Percentiles rank a stretch among this genome's conserved stretches.
These are phyloP conservation scores for Novymonas esmeraldas DNA, from an alignment of 208 protist genomes.

Conservation along the genomic window DNA sequence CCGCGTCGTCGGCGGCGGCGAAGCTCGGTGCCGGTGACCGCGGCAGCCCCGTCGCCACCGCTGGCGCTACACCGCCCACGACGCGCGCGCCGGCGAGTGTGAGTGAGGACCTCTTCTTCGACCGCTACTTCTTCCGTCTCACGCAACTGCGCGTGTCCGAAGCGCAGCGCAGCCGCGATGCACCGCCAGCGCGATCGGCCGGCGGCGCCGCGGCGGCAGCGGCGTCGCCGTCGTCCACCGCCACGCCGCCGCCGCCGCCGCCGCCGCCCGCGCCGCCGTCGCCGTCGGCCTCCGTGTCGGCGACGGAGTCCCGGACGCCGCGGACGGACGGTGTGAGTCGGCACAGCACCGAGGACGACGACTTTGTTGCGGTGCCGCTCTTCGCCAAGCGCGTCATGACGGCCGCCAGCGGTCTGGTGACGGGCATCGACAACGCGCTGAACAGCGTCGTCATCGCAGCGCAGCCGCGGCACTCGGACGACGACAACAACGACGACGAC, in stretches of 20 bases:
- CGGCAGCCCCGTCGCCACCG: neutral
- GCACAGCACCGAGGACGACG: conserved; percentile 12
- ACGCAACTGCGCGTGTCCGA: conserved; percentile 60
- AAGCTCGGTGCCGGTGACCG: neutral
- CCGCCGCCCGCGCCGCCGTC: conserved; percentile 5
- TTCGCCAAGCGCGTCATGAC: conserved; percentile 51
- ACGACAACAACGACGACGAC: conserved; percentile 13
- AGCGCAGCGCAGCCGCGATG: conserved; percentile 28
- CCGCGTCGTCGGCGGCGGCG: neutral
- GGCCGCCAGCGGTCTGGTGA: conserved; percentile 45
- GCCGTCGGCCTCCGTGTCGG: neutral
- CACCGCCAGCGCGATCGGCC: neutral
- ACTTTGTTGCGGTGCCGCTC: conserved; percentile 31
- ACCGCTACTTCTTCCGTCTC: conserved; percentile 88
- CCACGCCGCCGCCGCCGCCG: neutral
- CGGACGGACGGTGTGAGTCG: conserved; percentile 9
- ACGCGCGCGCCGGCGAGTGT: conserved; percentile 13
- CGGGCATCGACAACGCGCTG: conserved; percentile 46
- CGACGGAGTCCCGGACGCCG: neutral
- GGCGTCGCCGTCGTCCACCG: neutral
- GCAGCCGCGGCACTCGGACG: neutral
- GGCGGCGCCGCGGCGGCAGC: conserved; percentile 1
- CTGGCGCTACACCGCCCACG: neutral
- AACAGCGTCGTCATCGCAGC: conserved; percentile 28
- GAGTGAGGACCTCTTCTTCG: conserved; percentile 77